phyloP scores from a whole-genome alignment of 2,329 filamentous ascomycete genomes.

The Albophoma yamanashiensis region DNA sequence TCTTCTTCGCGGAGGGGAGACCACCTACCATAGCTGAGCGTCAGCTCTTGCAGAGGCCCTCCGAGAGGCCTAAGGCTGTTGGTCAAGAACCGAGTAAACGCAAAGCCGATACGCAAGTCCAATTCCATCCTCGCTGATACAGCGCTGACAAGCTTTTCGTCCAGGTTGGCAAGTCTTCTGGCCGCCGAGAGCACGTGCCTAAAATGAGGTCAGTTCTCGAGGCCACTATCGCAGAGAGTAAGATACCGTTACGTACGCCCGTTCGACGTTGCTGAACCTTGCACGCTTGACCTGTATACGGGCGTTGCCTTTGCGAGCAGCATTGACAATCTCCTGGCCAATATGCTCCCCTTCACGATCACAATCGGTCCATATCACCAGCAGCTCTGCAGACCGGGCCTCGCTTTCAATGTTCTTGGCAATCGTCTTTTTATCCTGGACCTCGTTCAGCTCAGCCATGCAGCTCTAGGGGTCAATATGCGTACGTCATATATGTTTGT shows the following conservation, averaged over 20 bases:
- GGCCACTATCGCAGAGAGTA: background rate
- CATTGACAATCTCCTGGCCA: slow-evolving; percentile 76
- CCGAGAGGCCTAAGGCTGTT: slow-evolving; percentile 65
- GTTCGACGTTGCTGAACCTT: slow-evolving; percentile 90
- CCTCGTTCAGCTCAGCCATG: slow-evolving; percentile 4
- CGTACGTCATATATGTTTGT: slow-evolving; percentile 55
- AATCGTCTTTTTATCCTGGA: slow-evolving; percentile 65
- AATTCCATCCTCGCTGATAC: slow-evolving; percentile 85
- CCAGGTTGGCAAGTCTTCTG: slow-evolving; percentile 62
- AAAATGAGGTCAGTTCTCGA: slow-evolving; percentile 7
- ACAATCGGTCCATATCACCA: slow-evolving; percentile 99
- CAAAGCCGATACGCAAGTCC: slow-evolving; percentile 83
- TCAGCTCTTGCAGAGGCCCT: slow-evolving; percentile 49
- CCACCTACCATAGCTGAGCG: slow-evolving; percentile 69
- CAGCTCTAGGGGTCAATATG: background rate
- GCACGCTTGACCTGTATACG: slow-evolving; percentile 74
- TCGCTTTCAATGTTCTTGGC: slow-evolving; percentile 77
- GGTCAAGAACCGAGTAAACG: slow-evolving; percentile 84
- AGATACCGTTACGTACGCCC: slow-evolving; percentile 47
- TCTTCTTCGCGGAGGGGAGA: background rate
- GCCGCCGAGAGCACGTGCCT: slow-evolving; percentile 85
- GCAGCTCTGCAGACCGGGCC: slow-evolving; percentile 57
- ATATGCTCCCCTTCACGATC: slow-evolving; percentile 97
- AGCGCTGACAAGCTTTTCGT: slow-evolving; percentile 78
- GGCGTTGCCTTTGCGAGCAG: slow-evolving; percentile 64